A percentile compares a stretch with the other conserved stretches of the same genome.
Conservation (phyloP, 2,329 filamentous ascomycete genomes). For the Paramyrothecium sp. region DNA sequence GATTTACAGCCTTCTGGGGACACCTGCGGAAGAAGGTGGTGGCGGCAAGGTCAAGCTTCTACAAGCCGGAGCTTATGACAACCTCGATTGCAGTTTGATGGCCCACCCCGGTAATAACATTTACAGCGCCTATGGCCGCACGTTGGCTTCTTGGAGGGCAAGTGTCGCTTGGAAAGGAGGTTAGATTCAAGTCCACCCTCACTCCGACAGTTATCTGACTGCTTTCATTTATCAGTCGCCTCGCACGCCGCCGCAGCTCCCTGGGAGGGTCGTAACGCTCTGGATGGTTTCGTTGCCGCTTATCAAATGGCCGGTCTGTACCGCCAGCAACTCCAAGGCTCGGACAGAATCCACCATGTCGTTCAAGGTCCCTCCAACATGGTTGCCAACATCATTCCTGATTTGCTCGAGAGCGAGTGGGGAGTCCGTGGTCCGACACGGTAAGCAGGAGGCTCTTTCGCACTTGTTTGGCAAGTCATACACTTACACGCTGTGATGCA, state of each 20-base stretch:
- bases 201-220: neutral
- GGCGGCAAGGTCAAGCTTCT: slow-evolving; percentile 48
- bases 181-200: slow-evolving; percentile 6
- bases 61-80: slow-evolving; percentile 38
- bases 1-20: slow-evolving; percentile 47
- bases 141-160: neutral
- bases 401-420: slow-evolving; percentile 10
- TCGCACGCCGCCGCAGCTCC: slow-evolving; percentile 16
- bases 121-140: neutral
- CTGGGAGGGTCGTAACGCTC: slow-evolving; percentile 16
- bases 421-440: slow-evolving; percentile 10
- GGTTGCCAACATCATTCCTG: slow-evolving; percentile 10
- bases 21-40: slow-evolving; percentile 51
- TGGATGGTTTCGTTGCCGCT: slow-evolving; percentile 14
- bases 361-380: slow-evolving; percentile 11
- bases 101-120: slow-evolving; percentile 12
- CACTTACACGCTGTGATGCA: neutral
- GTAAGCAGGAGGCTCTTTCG: neutral
- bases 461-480: neutral
- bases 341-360: slow-evolving; percentile 18
- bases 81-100: slow-evolving; percentile 23
- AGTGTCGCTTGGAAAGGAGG: neutral
- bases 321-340: slow-evolving; percentile 16
- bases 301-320: slow-evolving; percentile 15
- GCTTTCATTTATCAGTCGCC: neutral